These are phyloP conservation scores for Quercus variabilis DNA, from an alignment of 306 rosid genomes.

Conservation along the genomic window DNA sequence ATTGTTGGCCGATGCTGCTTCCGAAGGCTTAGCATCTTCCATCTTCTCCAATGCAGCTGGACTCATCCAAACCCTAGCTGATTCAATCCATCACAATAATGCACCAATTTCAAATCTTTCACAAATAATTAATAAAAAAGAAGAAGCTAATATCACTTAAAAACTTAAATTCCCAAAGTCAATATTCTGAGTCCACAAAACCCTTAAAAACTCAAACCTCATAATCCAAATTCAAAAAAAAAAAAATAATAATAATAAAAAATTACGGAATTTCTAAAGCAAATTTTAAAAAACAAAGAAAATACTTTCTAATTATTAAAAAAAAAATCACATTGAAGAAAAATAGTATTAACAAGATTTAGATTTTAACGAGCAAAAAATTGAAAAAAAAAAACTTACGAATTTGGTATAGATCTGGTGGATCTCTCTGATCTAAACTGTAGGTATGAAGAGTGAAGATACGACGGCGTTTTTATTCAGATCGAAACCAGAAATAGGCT, in stretches of 20 bases:
- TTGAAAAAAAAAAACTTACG: background rate
- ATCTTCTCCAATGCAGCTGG: constrained; percentile 36
- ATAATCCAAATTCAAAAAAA: no score
- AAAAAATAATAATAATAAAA: no score
- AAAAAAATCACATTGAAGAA: background rate
- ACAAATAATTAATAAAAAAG: background rate
- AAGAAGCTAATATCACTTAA: background rate
- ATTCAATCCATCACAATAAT: constrained; percentile 1
- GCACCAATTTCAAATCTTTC: background rate
- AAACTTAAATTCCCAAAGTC: background rate
- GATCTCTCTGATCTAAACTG: constrained; percentile 4
- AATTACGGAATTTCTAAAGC: background rate
- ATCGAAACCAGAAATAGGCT: background rate
- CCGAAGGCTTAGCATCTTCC: constrained; percentile 46
- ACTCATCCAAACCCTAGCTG: constrained; percentile 44
- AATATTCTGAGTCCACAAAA: background rate
- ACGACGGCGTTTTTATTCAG: background rate
- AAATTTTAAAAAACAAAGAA: background rate
- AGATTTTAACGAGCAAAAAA: background rate
- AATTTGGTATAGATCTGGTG: constrained; percentile 13
- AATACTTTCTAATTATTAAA: background rate
- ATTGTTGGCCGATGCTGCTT: constrained; percentile 5
- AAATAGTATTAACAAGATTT: background rate
- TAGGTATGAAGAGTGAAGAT: constrained; percentile 22
- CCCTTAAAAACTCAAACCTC: no score